Percentiles rank a stretch among this genome's conserved stretches.
phyloP scores from a whole-genome alignment of 768 basidiomycete genomes.

The Lactarius quietus region DNA sequence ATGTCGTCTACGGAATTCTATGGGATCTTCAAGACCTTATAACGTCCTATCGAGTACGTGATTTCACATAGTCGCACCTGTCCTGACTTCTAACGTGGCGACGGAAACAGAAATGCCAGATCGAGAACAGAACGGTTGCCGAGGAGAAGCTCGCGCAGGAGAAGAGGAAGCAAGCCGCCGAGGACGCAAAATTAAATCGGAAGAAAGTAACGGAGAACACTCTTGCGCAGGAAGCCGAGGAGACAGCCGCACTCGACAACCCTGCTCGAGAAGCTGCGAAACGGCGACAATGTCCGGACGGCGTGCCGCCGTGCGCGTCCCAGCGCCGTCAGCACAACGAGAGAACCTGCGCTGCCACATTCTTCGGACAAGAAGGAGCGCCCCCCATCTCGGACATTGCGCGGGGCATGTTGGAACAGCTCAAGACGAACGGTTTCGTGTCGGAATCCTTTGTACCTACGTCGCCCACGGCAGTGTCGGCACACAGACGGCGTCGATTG shows the following conservation, averaged over 20 bases:
- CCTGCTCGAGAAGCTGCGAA: conserved; percentile 67
- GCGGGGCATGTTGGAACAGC: conserved; percentile 68
- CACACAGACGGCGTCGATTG: conserved; percentile 27
- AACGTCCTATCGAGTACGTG: conserved; percentile 79
- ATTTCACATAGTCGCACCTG: not conserved
- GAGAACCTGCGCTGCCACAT: conserved; percentile 35
- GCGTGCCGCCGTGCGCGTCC: conserved; percentile 50
- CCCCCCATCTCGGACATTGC: conserved; percentile 46
- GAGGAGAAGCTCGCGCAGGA: conserved; percentile 68
- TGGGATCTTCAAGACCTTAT: conserved; percentile 97
- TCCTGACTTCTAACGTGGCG: conserved; percentile 5
- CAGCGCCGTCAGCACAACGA: conserved; percentile 37
- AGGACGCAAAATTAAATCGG: conserved; percentile 57
- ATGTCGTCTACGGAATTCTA: conserved; percentile 91
- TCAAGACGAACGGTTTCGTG: conserved; percentile 67
- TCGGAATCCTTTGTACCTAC: conserved; percentile 29
- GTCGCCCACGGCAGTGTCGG: conserved; percentile 26
- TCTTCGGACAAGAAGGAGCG: conserved; percentile 27
- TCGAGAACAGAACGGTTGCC: conserved; percentile 68
- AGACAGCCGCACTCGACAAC: conserved; percentile 58
- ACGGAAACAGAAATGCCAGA: conserved; percentile 74
- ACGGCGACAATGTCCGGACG: conserved; percentile 63
- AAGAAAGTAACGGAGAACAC: conserved; percentile 45
- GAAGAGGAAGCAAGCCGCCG: conserved; percentile 63
- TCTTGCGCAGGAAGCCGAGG: conserved; percentile 46